These are phyloP conservation scores for Aspergillus terreus DNA, from an alignment of 2,329 filamentous ascomycete genomes.

Conservation along the genomic window DNA sequence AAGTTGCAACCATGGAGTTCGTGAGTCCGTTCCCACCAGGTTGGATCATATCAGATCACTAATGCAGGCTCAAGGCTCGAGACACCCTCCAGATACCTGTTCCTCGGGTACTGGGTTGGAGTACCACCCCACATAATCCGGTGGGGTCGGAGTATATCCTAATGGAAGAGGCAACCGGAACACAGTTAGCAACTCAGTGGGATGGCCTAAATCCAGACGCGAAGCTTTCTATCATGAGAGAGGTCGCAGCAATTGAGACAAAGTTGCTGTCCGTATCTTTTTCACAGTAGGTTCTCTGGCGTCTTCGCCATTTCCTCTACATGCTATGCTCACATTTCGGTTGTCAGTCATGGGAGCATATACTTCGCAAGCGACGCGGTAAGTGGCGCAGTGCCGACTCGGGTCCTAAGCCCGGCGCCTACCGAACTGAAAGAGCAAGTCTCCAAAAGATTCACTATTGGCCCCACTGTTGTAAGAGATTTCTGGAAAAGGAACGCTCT, in stretches of 20 bases:
- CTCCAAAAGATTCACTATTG: constrained; percentile 32
- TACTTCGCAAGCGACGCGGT: constrained; percentile 33
- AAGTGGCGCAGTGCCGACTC: constrained; percentile 26
- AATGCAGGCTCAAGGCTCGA: constrained; percentile 12
- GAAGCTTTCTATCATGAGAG: constrained; percentile 20
- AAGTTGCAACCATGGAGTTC: constrained; percentile 26
- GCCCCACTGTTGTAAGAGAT: constrained; percentile 30
- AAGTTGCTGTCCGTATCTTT: constrained; percentile 37
- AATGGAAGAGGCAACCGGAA: constrained; percentile 27
- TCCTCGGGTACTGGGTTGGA: constrained; percentile 19
- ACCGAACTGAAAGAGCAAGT: constrained; percentile 28
- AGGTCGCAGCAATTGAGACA: constrained; percentile 34
- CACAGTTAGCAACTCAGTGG: constrained; percentile 25
- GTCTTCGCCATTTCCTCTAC: not conserved
- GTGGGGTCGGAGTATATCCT: constrained; percentile 28
- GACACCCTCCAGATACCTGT: constrained; percentile 14
- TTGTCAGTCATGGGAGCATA: constrained; percentile 33
- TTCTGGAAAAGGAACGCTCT: constrained; percentile 36
- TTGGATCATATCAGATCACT: constrained; percentile 2
- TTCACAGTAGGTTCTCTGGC: constrained; percentile 22
- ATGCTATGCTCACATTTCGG: not conserved
- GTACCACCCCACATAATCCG: constrained; percentile 15
- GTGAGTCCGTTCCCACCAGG: constrained; percentile 8
- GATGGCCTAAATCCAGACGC: constrained; percentile 21
- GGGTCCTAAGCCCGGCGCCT: constrained; percentile 23